phyloP scores from a whole-genome alignment of 331 rosid genomes.

The Pyracantha coccinea region DNA sequence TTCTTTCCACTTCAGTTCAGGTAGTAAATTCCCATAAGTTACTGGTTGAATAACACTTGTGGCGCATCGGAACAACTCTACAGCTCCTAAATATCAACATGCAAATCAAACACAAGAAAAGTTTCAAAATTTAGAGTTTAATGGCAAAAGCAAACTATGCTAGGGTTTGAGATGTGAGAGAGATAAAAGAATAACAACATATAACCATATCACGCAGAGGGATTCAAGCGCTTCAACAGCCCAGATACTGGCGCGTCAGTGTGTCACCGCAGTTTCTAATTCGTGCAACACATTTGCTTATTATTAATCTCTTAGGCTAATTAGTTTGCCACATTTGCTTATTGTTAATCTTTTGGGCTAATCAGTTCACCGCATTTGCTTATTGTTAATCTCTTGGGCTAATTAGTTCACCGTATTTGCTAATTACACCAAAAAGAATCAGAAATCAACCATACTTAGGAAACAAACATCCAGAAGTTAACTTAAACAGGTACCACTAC shows the following conservation, averaged over 20 bases:
- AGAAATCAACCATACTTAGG: too few relatives aligned
- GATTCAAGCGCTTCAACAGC: neutral
- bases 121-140: neutral
- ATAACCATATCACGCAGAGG: neutral
- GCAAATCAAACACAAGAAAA: neutral
- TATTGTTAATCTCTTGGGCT: too few relatives aligned
- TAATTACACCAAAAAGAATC: too few relatives aligned
- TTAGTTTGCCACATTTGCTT: too few relatives aligned
- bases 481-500: neutral
- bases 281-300: too few relatives aligned
- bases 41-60: neutral
- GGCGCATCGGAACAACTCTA: neutral
- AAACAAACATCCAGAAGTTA: neutral
- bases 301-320: too few relatives aligned
- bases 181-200: neutral
- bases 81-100: neutral
- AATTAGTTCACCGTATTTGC: too few relatives aligned
- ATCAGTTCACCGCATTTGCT: too few relatives aligned
- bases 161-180: neutral
- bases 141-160: neutral
- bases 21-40: neutral
- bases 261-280: too few relatives aligned
- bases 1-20: neutral
- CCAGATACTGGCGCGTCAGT: neutral
- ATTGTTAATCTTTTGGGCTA: too few relatives aligned